These are phyloP conservation scores for Kwoniella bestiolae DNA, from an alignment of 768 basidiomycete species.

Conservation along the genomic window DNA sequence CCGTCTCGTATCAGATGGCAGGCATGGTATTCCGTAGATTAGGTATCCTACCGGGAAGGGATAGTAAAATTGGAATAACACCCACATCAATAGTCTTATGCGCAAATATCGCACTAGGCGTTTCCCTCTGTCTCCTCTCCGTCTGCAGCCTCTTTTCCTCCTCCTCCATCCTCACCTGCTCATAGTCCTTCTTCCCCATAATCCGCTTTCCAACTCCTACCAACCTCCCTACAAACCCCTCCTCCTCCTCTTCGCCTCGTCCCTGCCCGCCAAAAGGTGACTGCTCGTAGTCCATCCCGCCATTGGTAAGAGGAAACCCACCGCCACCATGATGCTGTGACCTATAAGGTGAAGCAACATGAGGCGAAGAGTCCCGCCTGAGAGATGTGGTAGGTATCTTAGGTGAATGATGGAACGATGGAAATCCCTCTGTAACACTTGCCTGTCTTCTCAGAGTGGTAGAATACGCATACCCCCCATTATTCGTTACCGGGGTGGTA, in stretches of 20 bases:
- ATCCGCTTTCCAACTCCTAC: constrained; percentile 30
- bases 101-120: constrained; percentile 54
- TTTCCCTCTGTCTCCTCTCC: constrained; percentile 42
- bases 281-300: constrained; percentile 3
- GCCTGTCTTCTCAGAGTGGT: constrained; percentile 47
- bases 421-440: constrained; percentile 22
- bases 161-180: constrained; percentile 26
- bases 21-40: too few species aligned
- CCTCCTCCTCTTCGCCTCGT: constrained; percentile 9
- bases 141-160: constrained; percentile 24
- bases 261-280: too few species aligned
- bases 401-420: constrained; percentile 17
- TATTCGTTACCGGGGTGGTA: neutral
- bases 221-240: constrained; percentile 16
- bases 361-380: constrained; percentile 12
- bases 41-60: too few species aligned
- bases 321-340: constrained; percentile 14
- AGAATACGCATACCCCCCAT: constrained; percentile 47
- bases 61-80: too few species aligned
- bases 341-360: constrained; percentile 11
- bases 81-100: constrained; percentile 51
- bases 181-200: constrained; percentile 36
- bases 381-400: neutral
- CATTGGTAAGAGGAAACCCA: constrained; percentile 12
- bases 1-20: neutral